Evolutionary conservation across 2,329 filamentous ascomycete species (phyloP).

Genomic region (Colletotrichum gloeosporioides): DNA sequence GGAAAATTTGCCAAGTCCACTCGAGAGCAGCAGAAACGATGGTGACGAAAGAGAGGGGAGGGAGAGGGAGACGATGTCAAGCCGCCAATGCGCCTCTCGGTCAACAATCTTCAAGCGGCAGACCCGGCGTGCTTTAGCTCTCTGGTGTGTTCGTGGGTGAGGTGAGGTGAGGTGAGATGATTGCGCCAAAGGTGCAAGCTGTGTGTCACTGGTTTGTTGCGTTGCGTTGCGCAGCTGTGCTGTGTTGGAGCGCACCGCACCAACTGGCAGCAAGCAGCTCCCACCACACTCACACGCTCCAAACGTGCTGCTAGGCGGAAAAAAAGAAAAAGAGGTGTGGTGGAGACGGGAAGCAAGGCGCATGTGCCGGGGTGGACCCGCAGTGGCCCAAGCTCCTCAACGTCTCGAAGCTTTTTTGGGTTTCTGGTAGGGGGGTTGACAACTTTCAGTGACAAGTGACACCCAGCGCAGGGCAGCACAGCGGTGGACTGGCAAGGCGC

Average conservation of each 20-base stretch:
- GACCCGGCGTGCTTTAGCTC: conserved; percentile 8
- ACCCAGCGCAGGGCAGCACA: not conserved
- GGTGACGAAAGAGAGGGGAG: not conserved
- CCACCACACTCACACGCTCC: not conserved
- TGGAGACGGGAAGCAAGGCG: conserved; percentile 7
- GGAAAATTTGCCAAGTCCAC: not conserved
- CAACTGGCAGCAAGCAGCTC: no score
- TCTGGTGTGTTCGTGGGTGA: not conserved
- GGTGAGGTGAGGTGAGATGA: not conserved
- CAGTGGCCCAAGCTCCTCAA: conserved; percentile 26
- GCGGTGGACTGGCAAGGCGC: not conserved
- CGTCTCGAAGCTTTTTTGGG: conserved; percentile 19
- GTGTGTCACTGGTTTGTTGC: not conserved
- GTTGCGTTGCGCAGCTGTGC: not conserved
- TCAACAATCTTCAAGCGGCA: conserved; percentile 1
- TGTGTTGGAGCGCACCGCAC: not conserved
- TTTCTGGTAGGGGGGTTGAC: not conserved
- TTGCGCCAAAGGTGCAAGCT: not conserved
- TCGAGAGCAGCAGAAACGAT: not conserved
- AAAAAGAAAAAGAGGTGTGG: not conserved
- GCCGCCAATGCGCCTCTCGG: conserved; percentile 12
- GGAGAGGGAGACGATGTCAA: not conserved
- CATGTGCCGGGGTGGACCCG: not conserved
- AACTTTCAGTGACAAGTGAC: not conserved
- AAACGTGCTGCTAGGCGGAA: not conserved